These are phyloP conservation scores for Piromyces sp. DNA, from an alignment of 192 early-diverging fungal species.

Conservation along the genomic window DNA sequence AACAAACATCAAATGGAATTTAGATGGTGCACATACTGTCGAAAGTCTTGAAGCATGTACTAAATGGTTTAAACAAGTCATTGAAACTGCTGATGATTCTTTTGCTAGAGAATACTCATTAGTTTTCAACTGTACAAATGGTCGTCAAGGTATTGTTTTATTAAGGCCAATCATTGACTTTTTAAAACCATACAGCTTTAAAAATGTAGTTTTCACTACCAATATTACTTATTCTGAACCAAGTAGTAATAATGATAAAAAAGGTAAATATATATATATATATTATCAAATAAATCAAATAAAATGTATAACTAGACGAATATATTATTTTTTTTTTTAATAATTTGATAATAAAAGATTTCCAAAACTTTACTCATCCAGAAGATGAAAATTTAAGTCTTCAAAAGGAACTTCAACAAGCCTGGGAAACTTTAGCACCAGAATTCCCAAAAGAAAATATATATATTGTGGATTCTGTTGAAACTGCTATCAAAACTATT, in stretches of 20 bases:
- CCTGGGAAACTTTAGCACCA: not conserved
- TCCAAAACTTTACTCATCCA: constrained; percentile 12
- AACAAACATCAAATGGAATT: constrained; percentile 44
- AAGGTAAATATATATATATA: constrained; percentile 1
- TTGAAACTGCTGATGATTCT: constrained; percentile 5
- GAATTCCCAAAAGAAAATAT: constrained; percentile 1
- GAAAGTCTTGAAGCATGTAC: constrained; percentile 62
- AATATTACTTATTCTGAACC: constrained; percentile 62
- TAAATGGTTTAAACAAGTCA: constrained; percentile 22
- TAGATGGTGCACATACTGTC: constrained; percentile 89
- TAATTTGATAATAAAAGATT: too few species aligned
- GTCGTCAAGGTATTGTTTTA: constrained; percentile 42
- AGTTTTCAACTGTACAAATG: constrained; percentile 76
- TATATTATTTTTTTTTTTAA: too few species aligned
- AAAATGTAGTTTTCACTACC: constrained; percentile 20
- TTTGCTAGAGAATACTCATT: constrained; percentile 27
- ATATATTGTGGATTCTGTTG: constrained; percentile 32
- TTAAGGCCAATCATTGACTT: constrained; percentile 42
- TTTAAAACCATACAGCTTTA: not conserved
- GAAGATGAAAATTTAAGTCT: not conserved
- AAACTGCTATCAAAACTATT: constrained; percentile 45
- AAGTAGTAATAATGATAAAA: constrained; percentile 31
- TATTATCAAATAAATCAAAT: too few species aligned
- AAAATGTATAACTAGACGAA: too few species aligned
- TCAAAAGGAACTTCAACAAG: not conserved